Evolutionary conservation across 257 asterid species (phyloP), one percentile per base, ranked within the genome.

Genomic region (Echium plantagineum): DNA sequence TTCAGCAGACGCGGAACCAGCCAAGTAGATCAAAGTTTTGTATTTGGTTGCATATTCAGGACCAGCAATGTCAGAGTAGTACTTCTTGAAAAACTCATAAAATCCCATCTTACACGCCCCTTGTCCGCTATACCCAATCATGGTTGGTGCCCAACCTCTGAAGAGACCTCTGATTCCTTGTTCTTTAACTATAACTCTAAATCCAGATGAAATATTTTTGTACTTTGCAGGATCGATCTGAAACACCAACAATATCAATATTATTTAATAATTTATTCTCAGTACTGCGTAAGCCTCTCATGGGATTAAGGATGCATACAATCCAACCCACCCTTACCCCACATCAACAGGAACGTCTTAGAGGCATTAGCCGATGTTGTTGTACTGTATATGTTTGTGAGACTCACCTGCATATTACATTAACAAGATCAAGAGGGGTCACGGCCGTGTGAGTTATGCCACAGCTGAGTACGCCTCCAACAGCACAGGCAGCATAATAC

Each of bases 1-100:
- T 49, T 89, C 97, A 28, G 97, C 86, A 13, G 97, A 89, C 0
- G 95, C 94, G 10, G 97, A 82, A 10, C 95, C 97, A 1, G 94
- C 95, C 15, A 89, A 87, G 69, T 71, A 86, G 69, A 89, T 81
- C 59, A 89, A 57, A 1, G 95, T 89, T 80, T 89, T 89, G 74
- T 89, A 84, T 68, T 89, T 89, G 65, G 86, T 71, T 0, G 94
- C 89, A 51, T 76, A 47, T 52, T 89, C 95, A 21, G 93, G 74
- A 21, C 97, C 97, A 28, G 88, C 97, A 19, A 79, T 58, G 65
- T 86, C 95, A 6, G 95, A 76, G 52, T 84, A 89, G 67, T 81
- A 76, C 68, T 89, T 89, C 82, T 89, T 86, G 82, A 82, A 86
- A 63, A 57, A 71, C 38, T 89, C 95, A 21, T 89, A 89, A 55